These are phyloP conservation scores for Aspergillus bertholletiae DNA, from an alignment of 495 filamentous ascomycete species.

Conservation along the genomic window DNA sequence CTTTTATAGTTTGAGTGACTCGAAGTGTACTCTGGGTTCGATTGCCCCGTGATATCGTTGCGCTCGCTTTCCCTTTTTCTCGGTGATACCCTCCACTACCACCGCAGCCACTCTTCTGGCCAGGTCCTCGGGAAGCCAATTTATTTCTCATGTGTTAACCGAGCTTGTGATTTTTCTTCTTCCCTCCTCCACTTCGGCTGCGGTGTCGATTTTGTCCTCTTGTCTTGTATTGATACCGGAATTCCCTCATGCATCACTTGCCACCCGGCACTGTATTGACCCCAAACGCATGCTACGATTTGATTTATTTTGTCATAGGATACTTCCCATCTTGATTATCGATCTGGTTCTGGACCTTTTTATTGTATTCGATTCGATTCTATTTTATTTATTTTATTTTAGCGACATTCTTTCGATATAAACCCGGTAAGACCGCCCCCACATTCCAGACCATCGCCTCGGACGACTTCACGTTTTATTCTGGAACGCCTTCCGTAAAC, in stretches of 20 bases:
- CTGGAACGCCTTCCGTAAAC: not conserved
- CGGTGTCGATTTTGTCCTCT: not conserved
- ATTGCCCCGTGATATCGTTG: not conserved
- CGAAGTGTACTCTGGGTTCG: not conserved
- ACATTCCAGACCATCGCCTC: constrained; percentile 20
- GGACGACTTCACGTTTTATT: constrained; percentile 1
- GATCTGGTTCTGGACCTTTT: not conserved
- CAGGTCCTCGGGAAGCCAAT: not conserved
- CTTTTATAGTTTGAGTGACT: not conserved
- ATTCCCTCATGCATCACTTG: not conserved
- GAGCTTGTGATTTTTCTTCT: not conserved
- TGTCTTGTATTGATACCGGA: not conserved
- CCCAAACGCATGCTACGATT: not conserved
- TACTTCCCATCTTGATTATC: not conserved
- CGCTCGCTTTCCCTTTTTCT: not conserved
- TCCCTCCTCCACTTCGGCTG: not conserved
- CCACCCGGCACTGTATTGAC: not conserved
- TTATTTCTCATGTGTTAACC: not conserved
- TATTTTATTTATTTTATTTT: not conserved
- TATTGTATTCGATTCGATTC: too few relatives aligned
- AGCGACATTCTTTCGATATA: not conserved
- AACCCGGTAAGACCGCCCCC: constrained; percentile 2
- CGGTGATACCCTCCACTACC: not conserved
- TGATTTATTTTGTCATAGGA: not conserved
- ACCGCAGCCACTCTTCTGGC: not conserved